Base-by-base conservation (phyloP, 352 stramenopile genomes). In the Phytophthora niederhauseri region DNA sequence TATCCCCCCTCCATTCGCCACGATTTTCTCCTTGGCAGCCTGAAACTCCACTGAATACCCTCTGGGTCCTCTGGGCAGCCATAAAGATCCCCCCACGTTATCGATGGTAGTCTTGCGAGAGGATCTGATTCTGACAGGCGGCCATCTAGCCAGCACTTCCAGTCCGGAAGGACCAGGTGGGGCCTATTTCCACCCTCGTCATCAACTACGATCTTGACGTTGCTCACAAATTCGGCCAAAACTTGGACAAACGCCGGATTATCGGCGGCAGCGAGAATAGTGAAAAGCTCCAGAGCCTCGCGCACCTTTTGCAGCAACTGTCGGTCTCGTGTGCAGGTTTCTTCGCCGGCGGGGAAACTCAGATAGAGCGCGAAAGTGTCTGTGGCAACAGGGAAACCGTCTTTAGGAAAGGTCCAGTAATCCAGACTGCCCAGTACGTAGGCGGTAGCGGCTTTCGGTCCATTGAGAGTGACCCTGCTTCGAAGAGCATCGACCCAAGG, bases 211-310 rank as follows among this genome's bases (percentile, higher is more conserved):
- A 45, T 14, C 14, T 45, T 45, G 5, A 14, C 36, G 1, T 45
- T 45, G 36, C 11, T 45, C 11, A 68, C n/a, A 43, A 53, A 57
- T 8, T 63, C 61, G 15, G 43, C 41, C 30, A 36, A 70, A 11
- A 70, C 26, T 17, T 56, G 8, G 24, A 65, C 34, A 41, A 70
- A 66, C 38, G 36, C 56, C 12, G 36, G 3, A 20, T 49, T 59
- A 41, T 38, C 57, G 14, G 64, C 64, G 2, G 49, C 24, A 11
- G 64, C 64, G 14, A 66, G n/a, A 3, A 57, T 50, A 14, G 64
- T 70, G 28, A 70, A 61, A 20, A 71, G 22, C 50, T 71, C 57
- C 48, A 71, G 20, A 11, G 64, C 64, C 49, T 70, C 64, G 45
- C 64, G 48, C 45, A 61, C 45, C 24, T 28, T 57, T 50, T 63